Percentiles rank a stretch among this genome's conserved stretches.
Conservation (phyloP, 139 green algal genomes). For the Pleodorina starrii region DNA sequence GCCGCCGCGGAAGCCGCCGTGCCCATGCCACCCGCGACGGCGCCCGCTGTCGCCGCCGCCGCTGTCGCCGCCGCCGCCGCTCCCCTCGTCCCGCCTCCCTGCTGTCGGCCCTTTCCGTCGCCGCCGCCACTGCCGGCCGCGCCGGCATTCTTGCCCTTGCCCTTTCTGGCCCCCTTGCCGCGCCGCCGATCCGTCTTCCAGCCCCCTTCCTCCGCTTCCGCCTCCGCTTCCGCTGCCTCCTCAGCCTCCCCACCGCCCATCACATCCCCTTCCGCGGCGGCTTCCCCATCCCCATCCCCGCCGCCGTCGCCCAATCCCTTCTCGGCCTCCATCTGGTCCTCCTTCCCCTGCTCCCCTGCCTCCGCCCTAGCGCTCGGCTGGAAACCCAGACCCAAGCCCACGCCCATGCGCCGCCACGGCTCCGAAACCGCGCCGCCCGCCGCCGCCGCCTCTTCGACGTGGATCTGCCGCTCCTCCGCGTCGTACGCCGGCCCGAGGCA, state of each 20-base stretch:
- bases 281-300: not conserved
- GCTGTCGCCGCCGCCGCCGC: not conserved
- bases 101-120: not conserved
- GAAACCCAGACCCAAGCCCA: not conserved
- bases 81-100: not conserved
- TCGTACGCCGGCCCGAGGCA: slow-evolving; percentile 11
- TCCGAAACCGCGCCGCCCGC: not conserved
- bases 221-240: not conserved
- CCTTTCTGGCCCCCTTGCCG: not conserved
- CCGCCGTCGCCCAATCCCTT: not conserved
- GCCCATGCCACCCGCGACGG: not conserved
- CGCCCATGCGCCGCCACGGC: not conserved
- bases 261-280: not conserved
- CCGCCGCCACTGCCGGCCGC: not conserved
- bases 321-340: not conserved
- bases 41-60: slow-evolving; percentile 5
- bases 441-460: not conserved
- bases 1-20: not conserved
- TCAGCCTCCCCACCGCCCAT: not conserved
- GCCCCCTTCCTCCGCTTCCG: not conserved
- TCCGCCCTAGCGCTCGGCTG: not conserved
- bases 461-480: slow-evolving; percentile 9
- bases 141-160: not conserved
- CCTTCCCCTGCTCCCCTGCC: not conserved
- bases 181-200: not conserved